Evolutionary conservation across 805 yeast genomes (phyloP), one percentile per base, ranked within the genome.

Genomic region (Cyberlindnera mississippiensis): DNA sequence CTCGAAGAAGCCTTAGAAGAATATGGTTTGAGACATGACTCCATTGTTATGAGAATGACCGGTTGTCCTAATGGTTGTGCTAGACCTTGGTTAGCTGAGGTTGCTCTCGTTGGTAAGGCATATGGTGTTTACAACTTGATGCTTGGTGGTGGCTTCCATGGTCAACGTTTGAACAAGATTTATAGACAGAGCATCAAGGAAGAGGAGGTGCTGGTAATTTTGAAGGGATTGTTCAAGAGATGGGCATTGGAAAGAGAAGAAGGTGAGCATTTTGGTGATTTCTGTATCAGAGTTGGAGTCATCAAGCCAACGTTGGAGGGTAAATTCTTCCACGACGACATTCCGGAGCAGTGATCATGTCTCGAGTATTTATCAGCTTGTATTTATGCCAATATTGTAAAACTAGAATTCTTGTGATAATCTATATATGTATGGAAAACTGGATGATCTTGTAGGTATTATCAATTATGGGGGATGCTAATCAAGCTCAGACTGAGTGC

Each of bases 61-160:
- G 98, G 98, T 43, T 91, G 98, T 75, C 97, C 97, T 41, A 91
- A 91, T 64, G 98, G 98, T 53, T 91, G 98, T 72, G 93, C 98
- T 18, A 81, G 98, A 65, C 98, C 98, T 22, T 91, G 97, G 97
- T 69, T 91, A 38, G 98, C 97, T 4, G 98, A 91, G 64, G 80
- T 91, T 44, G 98, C 97, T 1, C 73, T 89, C 45, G 95, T 91
- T 44, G 98, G 98, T 63, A 91, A 91, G 64, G 96, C 98, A 0
- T 80, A 75, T 50, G 96, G 95, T 39, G 89, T 95, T 14, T 91
- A 91, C 68, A 91, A 91, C 66, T 74, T 91, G 66, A 74, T 90
- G 87, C 73, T 91, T 52, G 98, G 98, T 55, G 98, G 98, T 61
- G 96, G 96, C 30, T 90, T 84, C 66, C 83, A 83, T 58, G 98